A percentile compares a stretch with the other conserved stretches of the same genome.
phyloP scores from a whole-genome alignment of 306 rosid species.

The Citrullus mucosospermus region DNA sequence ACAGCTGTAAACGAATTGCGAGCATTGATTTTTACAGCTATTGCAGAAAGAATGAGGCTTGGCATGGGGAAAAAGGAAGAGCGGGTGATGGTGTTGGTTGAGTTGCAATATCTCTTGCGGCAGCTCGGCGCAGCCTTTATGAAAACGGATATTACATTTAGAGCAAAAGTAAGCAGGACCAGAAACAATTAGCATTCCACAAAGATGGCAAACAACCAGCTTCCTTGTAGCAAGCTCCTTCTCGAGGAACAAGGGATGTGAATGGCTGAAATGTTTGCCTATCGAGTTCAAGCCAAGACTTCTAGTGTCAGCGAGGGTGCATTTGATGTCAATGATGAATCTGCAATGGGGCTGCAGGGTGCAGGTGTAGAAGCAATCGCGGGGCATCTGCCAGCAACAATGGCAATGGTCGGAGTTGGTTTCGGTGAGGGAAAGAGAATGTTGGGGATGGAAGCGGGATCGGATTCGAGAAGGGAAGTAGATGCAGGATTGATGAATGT shows the following conservation, averaged over 20 bases:
- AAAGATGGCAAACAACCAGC: background rate
- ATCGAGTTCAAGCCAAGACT: background rate
- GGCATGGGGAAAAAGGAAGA: background rate
- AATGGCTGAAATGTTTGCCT: background rate
- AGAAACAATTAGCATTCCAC: background rate
- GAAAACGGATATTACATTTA: background rate
- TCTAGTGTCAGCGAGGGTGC: background rate
- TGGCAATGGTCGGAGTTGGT: background rate
- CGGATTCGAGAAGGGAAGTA: background rate
- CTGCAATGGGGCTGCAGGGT: background rate
- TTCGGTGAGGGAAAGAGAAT: background rate
- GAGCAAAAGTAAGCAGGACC: background rate
- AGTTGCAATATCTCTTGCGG: background rate
- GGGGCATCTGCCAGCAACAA: background rate
- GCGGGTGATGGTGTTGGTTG: background rate
- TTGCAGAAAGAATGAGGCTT: background rate
- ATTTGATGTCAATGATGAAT: background rate
- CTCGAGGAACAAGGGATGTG: background rate
- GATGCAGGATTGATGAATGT: background rate
- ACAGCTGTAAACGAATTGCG: background rate
- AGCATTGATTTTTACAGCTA: background rate
- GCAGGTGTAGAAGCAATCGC: background rate
- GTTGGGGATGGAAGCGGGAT: background rate
- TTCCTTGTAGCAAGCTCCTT: background rate
- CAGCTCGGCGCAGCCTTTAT: background rate